These are phyloP conservation scores for Flaveria sonorensis DNA, from an alignment of 129 eudicot species.

Conservation along the genomic window DNA sequence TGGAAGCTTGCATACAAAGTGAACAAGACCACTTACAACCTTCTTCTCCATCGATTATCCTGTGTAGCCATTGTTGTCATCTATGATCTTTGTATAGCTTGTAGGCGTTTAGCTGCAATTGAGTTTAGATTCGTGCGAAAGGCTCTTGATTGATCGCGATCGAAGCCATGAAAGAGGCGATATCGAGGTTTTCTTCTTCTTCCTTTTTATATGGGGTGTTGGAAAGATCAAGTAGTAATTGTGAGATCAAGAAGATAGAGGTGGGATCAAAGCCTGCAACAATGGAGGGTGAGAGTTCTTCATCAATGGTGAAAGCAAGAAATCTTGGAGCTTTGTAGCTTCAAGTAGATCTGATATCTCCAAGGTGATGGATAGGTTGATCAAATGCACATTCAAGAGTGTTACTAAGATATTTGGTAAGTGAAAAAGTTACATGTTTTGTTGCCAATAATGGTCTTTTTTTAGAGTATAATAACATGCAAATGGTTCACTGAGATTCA, in stretches of 20 bases:
- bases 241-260: slow-evolving; percentile 30
- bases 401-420: slow-evolving; percentile 64
- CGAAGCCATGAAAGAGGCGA: slow-evolving; percentile 45
- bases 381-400: slow-evolving; percentile 43
- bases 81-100: neutral
- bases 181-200: slow-evolving; percentile 50
- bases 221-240: slow-evolving; percentile 33
- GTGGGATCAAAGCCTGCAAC: slow-evolving; percentile 25
- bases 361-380: slow-evolving; percentile 49
- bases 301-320: slow-evolving; percentile 44
- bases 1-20: slow-evolving; percentile 52
- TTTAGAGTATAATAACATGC: too few species aligned
- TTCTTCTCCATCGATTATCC: slow-evolving; percentile 14
- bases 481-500: too few species aligned
- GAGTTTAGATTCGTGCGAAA: slow-evolving; percentile 26
- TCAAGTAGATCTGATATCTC: slow-evolving; percentile 47
- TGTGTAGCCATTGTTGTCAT: neutral
- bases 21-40: slow-evolving; percentile 30
- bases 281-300: slow-evolving; percentile 35
- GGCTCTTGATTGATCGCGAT: neutral
- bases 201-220: slow-evolving; percentile 68
- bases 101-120: slow-evolving; percentile 28
- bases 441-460: neutral
- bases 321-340: slow-evolving; percentile 32
- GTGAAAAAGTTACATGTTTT: slow-evolving; percentile 29